Percentiles rank a stretch among this genome's conserved stretches.
These are phyloP conservation scores for Pseudogymnoascus sp. DNA, from an alignment of 2,329 filamentous ascomycete species.

Conservation along the genomic window DNA sequence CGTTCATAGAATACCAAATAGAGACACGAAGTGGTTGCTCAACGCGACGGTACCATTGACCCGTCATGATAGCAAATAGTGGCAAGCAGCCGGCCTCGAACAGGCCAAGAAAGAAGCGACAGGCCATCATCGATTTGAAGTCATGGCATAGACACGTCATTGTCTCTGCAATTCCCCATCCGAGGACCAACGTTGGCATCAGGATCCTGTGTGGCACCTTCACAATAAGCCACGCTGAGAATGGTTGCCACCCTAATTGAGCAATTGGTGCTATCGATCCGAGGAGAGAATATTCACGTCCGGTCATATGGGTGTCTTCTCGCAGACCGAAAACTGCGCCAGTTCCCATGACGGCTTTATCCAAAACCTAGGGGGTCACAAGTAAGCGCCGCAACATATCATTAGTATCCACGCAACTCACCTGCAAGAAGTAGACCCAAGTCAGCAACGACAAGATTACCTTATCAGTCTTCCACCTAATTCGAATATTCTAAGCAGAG, in stretches of 20 bases:
- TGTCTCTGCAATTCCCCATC: slow-evolving; percentile 43
- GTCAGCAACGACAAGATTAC: slow-evolving; percentile 43
- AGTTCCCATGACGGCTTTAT: background rate
- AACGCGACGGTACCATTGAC: slow-evolving; percentile 53
- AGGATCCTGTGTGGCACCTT: slow-evolving; percentile 48
- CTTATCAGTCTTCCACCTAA: slow-evolving; percentile 34
- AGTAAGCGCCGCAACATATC: slow-evolving; percentile 14
- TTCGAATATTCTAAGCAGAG: slow-evolving; percentile 12
- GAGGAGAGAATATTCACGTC: slow-evolving; percentile 47
- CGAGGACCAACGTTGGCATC: slow-evolving; percentile 40
- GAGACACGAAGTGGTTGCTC: slow-evolving; percentile 50
- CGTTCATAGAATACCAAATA: slow-evolving; percentile 54
- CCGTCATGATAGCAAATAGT: slow-evolving; percentile 48
- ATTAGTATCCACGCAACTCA: slow-evolving; percentile 32
- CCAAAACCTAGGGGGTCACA: slow-evolving; percentile 21
- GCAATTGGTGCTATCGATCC: slow-evolving; percentile 53
- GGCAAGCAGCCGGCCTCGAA: slow-evolving; percentile 22
- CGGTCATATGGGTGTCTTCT: slow-evolving; percentile 38
- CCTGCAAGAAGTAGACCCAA: slow-evolving; percentile 49
- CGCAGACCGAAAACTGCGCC: slow-evolving; percentile 42
- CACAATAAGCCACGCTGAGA: slow-evolving; percentile 43
- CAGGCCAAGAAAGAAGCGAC: slow-evolving; percentile 34
- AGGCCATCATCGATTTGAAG: slow-evolving; percentile 29
- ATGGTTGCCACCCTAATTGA: slow-evolving; percentile 48
- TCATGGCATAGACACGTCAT: slow-evolving; percentile 25